These are phyloP conservation scores for sunflower (Helianthus annuus) DNA, from an alignment of 129 eudicot genomes.

Conservation along the genomic window DNA sequence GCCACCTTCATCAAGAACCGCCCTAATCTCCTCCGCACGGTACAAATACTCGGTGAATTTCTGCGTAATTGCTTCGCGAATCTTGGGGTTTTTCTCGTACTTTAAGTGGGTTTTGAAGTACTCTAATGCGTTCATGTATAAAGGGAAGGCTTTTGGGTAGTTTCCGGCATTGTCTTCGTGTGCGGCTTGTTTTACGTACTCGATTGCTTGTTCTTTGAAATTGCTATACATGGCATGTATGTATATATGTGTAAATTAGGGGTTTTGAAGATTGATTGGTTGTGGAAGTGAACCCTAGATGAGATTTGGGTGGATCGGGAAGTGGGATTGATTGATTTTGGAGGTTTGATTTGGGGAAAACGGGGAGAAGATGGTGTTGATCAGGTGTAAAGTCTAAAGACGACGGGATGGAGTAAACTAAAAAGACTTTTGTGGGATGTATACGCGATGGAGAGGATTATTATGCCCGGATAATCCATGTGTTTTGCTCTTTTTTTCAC, in stretches of 20 bases:
- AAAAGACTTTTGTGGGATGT: not conserved
- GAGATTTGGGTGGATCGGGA: not conserved
- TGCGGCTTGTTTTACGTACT: constrained; percentile 86
- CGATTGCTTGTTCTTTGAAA: constrained; percentile 94
- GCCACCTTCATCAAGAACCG: constrained; percentile 82
- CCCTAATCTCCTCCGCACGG: constrained; percentile 92
- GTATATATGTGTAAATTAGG: not conserved
- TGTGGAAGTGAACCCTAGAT: not conserved
- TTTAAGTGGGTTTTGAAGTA: constrained; percentile 86
- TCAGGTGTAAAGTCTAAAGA: too few species aligned
- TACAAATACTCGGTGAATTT: constrained; percentile 86
- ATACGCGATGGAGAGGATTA: too few species aligned
- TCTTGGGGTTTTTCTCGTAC: constrained; percentile 89
- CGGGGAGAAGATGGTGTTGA: constrained; percentile 16
- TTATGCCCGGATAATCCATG: too few species aligned
- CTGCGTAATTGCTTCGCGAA: constrained; percentile 88
- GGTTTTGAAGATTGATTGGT: constrained; percentile 23
- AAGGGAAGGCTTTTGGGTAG: constrained; percentile 76
- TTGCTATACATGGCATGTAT: constrained; percentile 72
- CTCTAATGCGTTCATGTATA: constrained; percentile 90
- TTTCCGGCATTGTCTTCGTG: constrained; percentile 88
- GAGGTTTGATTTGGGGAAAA: constrained; percentile 32
- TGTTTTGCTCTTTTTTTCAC: too few species aligned
- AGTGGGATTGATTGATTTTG: constrained; percentile 22
- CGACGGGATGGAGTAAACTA: not conserved